Evolutionary conservation across 2,329 filamentous ascomycete genomes (phyloP), one percentile per base, ranked within the genome.

Genomic region (Alternaria brassicicola): DNA sequence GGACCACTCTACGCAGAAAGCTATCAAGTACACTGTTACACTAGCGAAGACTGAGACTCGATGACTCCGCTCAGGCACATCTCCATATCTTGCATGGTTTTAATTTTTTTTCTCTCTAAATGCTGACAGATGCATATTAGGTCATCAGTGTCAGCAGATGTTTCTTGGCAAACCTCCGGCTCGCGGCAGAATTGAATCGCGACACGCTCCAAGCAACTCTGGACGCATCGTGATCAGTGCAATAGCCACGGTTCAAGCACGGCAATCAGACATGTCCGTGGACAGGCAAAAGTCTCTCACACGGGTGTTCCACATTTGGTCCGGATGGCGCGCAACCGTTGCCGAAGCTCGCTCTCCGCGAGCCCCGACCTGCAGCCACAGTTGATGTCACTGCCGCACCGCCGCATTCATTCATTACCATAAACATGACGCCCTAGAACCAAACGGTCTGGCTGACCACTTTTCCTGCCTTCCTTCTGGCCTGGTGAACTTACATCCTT

Each of bases 351-450:
- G 66, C 58, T 57, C 35, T 62, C 63, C 48, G 59, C 48, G 48
- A 63, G 42, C 57, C 64, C 62, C 60, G 51, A 47, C 50, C 43
- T 55, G 55, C 64, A 62, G 51, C 59, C 52, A 59, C 66, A 66
- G 50, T 55, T 66, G 66, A 69, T 68, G 66, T 68, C 65, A 66
- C 64, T 67, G 48, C 67, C 67, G 57, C 64, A 62, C 69, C 69
- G 67, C 69, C 61, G 65, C 66, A 67, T 57, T 41, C 66, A 67
- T 57, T 41, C 55, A 51, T 53, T 38, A 23, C 51, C 52, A 54
- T 61, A 56, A 65, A 53, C 55, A 70, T 72, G 69, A 63, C 68
- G 64, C 64, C 61, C 59, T 68, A 66, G 61, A 62, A 56, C 19
- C 52, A 52, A 46, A 47, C 38, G 52, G 64, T 62, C 47, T 30